A percentile compares a stretch with the other conserved stretches of the same genome.
These are phyloP conservation scores for Saccharomycopsis phalli DNA, from an alignment of 1,139 yeast species.

Conservation along the genomic window DNA sequence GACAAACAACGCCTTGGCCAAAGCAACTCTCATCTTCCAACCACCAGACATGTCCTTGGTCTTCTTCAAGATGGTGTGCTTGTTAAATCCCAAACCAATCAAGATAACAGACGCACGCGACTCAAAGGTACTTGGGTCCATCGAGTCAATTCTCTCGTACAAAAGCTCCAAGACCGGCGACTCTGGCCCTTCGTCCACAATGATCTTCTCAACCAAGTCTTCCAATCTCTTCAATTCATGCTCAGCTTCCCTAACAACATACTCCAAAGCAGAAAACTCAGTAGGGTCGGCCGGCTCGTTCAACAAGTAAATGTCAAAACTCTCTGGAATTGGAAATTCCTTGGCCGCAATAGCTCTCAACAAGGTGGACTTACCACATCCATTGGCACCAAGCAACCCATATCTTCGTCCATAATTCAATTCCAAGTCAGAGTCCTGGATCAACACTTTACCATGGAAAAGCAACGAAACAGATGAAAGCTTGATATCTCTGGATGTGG, in stretches of 20 bases:
- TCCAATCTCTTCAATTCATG: conserved; percentile 84
- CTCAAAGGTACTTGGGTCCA: conserved; percentile 96
- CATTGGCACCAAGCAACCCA: conserved; percentile 95
- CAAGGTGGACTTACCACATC: conserved; percentile 97
- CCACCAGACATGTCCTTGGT: conserved; percentile 99
- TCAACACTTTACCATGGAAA: conserved; percentile 94
- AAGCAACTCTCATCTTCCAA: conserved; percentile 76
- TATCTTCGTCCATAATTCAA: conserved; percentile 96
- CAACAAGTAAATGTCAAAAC: conserved; percentile 81
- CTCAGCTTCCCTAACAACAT: conserved; percentile 96
- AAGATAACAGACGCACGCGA: conserved; percentile 92
- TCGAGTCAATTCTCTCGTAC: conserved; percentile 89
- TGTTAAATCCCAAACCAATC: conserved; percentile 95
- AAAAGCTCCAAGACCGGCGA: conserved; percentile 75
- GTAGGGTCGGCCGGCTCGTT: conserved; percentile 97
- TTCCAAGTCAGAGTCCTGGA: conserved; percentile 87
- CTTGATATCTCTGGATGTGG: conserved; percentile 90
- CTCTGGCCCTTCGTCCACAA: conserved; percentile 92
- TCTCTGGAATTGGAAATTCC: conserved; percentile 91
- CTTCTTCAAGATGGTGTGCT: conserved; percentile 72
- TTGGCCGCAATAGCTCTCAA: conserved; percentile 89
- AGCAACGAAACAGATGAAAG: conserved; percentile 80
- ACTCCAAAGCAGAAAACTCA: conserved; percentile 86
- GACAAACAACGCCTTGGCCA: conserved; percentile 72
- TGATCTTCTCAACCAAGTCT: conserved; percentile 80